Base-by-base conservation (phyloP, 2,329 filamentous ascomycete species). In the Cladophialophora yegresii region DNA sequence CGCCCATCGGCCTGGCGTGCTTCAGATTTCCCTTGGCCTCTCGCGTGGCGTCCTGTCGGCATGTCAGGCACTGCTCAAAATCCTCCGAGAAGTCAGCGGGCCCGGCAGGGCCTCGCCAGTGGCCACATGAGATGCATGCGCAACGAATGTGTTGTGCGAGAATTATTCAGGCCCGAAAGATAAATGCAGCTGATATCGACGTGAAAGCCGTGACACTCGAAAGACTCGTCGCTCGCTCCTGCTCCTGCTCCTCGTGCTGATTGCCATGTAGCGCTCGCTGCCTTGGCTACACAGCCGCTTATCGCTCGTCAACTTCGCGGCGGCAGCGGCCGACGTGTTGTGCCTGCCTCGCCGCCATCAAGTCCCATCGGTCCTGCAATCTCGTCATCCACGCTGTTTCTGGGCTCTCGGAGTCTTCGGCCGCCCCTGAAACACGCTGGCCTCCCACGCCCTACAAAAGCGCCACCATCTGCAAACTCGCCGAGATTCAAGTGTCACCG, bases 1-100 rank as follows among this genome's bases (percentile, higher is more conserved):
- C 43, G 54, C 36, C 43, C 43, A 28, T 43, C 36, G n/a, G 58
- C 47, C 55, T 68, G 64, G 66, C 62, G 66, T 68, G 66, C 63
- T 68, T 68, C 66, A 68, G 64, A 53, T 68, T 66, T 22, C 40
- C 40, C 50, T 62, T 68, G 66, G 66, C 30, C 45, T 51, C 55
- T 66, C 64, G 64, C 58, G 66, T 68, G 64, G 66, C 66, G 66
- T 50, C 61, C 65, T 60, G 22, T 63, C 58, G 64, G 13, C 61
- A 51, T 58, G 51, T 61, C 28, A 36, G 36, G 54, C 59, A 55
- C 28, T 28, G 30, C 50, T 45, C 54, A 45, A 68, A 68, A 68
- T 62, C 63, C 61, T 63, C 66, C 66, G 63, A 68, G 22, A 65
- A 23, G 43, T 33, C 50, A 26, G 54, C 23, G 36, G 33, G n/a